Conservation (phyloP, 768 basidiomycete genomes). For the Boletellus ananas region DNA sequence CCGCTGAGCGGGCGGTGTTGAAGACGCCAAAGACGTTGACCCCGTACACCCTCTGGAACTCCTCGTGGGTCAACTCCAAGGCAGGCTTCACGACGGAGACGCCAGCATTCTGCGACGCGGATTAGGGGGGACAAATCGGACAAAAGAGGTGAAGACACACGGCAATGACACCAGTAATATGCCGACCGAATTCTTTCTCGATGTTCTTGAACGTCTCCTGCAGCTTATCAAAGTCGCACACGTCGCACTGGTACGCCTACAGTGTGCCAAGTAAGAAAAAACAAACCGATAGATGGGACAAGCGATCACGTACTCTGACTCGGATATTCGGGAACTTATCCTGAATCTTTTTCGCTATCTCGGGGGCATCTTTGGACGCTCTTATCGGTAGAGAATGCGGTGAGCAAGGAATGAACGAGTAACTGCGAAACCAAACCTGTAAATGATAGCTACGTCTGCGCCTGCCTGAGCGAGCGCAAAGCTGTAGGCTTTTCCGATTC, state of each 20-base stretch:
- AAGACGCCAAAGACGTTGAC: slow-evolving; percentile 67
- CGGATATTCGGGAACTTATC: slow-evolving; percentile 42
- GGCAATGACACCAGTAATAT: slow-evolving; percentile 53
- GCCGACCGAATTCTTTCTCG: slow-evolving; percentile 40
- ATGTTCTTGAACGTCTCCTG: slow-evolving; percentile 45
- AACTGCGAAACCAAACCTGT: slow-evolving; percentile 34
- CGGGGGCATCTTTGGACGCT: slow-evolving; percentile 43
- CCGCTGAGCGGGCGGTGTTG: slow-evolving; percentile 56
- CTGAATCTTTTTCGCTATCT: slow-evolving; percentile 45
- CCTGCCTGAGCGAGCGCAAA: slow-evolving; percentile 52
- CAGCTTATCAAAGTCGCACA: slow-evolving; percentile 44
- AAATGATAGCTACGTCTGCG: slow-evolving; percentile 59
- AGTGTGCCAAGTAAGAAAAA: background rate
- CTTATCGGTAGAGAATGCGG: slow-evolving; percentile 22
- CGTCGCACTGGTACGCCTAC: slow-evolving; percentile 62
- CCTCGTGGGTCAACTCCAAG: slow-evolving; percentile 49
- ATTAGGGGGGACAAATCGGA: background rate
- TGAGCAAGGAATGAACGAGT: background rate
- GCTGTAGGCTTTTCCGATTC: slow-evolving; percentile 56
- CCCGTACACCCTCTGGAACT: slow-evolving; percentile 52
- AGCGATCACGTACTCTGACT: slow-evolving; percentile 30
- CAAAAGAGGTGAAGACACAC: slow-evolving; percentile 27
- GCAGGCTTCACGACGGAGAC: slow-evolving; percentile 62
- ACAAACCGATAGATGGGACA: too few species aligned
- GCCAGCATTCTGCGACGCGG: slow-evolving; percentile 49